A percentile compares a stretch with the other conserved stretches of the same genome.
Conservation (phyloP, 306 rosid species). For the Vigna nakashimae region DNA sequence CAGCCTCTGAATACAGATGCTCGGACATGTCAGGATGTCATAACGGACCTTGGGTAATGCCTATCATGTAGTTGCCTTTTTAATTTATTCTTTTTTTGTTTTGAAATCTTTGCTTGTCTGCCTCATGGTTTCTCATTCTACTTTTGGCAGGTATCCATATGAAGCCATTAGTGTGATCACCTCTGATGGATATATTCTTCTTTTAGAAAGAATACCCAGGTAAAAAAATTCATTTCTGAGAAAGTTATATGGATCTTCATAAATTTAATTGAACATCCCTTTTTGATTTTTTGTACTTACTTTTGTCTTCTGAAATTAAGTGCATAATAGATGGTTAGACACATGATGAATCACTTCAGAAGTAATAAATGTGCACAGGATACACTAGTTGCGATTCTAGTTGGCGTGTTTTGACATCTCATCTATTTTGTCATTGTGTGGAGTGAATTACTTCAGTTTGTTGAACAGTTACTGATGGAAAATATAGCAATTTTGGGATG, state of each 20-base stretch:
- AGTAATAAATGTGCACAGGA: slow-evolving; percentile 9
- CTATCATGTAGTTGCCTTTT: slow-evolving; percentile 24
- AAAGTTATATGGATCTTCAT: background rate
- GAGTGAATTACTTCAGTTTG: slow-evolving; percentile 20
- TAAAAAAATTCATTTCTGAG: slow-evolving; percentile 35
- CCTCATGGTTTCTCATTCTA: slow-evolving; percentile 36
- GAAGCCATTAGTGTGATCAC: slow-evolving; percentile 90
- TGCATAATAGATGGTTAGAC: slow-evolving; percentile 1
- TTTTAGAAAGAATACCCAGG: slow-evolving; percentile 96
- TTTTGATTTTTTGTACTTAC: slow-evolving; percentile 35
- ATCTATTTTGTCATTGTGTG: slow-evolving; percentile 23
- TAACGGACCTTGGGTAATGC: slow-evolving; percentile 89
- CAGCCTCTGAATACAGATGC: slow-evolving; percentile 88
- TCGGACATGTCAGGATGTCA: slow-evolving; percentile 95
- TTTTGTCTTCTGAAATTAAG: slow-evolving; percentile 24
- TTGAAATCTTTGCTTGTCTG: slow-evolving; percentile 3
- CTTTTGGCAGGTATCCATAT: slow-evolving; percentile 75
- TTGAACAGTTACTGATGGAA: background rate
- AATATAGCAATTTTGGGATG: background rate
- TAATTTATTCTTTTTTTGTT: slow-evolving; percentile 11
- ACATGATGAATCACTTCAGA: slow-evolving; percentile 12
- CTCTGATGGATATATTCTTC: slow-evolving; percentile 90
- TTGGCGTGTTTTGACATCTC: slow-evolving; percentile 27
- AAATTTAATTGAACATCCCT: slow-evolving; percentile 18
- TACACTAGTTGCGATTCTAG: slow-evolving; percentile 12